Percentiles rank a stretch among this genome's conserved stretches.
Evolutionary conservation across 2,329 filamentous ascomycete genomes (phyloP).

Genomic region (Cytospora leucostoma): DNA sequence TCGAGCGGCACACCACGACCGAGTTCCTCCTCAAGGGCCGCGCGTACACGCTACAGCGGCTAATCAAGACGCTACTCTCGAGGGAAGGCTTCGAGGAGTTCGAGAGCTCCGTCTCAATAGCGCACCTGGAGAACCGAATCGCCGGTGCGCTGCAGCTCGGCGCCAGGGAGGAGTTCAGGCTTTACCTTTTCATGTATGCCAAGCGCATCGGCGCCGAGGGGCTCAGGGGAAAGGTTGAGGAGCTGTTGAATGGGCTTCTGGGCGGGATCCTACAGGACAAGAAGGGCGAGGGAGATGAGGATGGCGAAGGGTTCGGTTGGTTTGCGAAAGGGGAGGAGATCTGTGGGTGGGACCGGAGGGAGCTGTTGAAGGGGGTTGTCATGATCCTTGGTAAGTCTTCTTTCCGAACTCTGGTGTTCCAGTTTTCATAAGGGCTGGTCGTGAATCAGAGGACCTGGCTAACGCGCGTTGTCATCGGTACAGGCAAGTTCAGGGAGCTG

Average conservation of each 20-base stretch:
- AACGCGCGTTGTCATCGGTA: constrained; percentile 31
- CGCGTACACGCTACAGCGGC: constrained; percentile 85
- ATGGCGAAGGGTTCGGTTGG: constrained; percentile 59
- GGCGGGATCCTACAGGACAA: constrained; percentile 69
- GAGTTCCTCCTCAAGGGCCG: constrained; percentile 90
- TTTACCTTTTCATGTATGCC: constrained; percentile 98
- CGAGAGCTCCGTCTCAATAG: constrained; percentile 87
- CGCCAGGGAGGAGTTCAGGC: constrained; percentile 86
- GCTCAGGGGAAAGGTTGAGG: constrained; percentile 84
- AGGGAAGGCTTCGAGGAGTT: constrained; percentile 91
- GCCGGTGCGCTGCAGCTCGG: constrained; percentile 84
- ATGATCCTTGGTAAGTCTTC: constrained; percentile 78
- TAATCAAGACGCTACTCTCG: constrained; percentile 86
- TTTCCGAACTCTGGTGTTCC: not conserved
- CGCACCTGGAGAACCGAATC: constrained; percentile 91
- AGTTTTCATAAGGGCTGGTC: not conserved
- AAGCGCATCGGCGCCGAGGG: constrained; percentile 93
- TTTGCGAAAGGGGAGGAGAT: constrained; percentile 69
- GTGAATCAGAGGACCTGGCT: constrained; percentile 31
- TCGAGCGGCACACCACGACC: constrained; percentile 92
- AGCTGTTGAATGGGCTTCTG: constrained; percentile 79
- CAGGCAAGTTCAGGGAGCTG: constrained; percentile 92
- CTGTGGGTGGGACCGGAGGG: constrained; percentile 88
- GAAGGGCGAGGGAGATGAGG: constrained; percentile 33
- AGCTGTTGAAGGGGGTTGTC: constrained; percentile 86